Evolutionary conservation across 2,329 filamentous ascomycete species (phyloP).

Genomic region (Neofusicoccum sp.): DNA sequence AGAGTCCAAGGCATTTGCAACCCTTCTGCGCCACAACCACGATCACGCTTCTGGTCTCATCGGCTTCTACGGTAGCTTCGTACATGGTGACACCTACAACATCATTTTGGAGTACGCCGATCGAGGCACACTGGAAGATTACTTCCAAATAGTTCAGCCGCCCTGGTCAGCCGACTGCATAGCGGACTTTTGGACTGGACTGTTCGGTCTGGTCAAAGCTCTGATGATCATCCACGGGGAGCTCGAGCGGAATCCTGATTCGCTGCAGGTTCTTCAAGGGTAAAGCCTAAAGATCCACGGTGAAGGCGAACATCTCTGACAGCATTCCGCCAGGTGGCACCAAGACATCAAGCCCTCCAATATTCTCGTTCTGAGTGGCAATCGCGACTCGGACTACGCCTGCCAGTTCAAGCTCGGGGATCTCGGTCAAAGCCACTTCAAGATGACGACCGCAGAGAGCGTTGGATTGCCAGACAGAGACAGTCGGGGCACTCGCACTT

Average conservation of each 20-base stretch:
- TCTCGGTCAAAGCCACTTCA: conserved; percentile 38
- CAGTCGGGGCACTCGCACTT: conserved; percentile 38
- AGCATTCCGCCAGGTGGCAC: conserved; percentile 36
- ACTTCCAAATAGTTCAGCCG: conserved; percentile 29
- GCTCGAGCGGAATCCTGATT: no score
- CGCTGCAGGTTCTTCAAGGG: background rate
- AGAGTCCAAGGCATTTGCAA: conserved; percentile 24
- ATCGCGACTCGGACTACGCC: conserved; percentile 2
- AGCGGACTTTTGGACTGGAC: conserved; percentile 34
- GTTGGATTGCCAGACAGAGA: conserved; percentile 22
- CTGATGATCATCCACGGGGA: conserved; percentile 31
- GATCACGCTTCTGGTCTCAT: conserved; percentile 11
- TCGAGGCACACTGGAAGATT: conserved; percentile 35
- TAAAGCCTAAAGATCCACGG: background rate
- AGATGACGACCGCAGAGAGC: background rate
- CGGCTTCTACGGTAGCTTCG: conserved; percentile 28
- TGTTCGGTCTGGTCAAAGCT: conserved; percentile 33
- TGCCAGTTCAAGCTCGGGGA: conserved; percentile 44
- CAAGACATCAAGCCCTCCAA: conserved; percentile 50
- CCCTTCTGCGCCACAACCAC: conserved; percentile 1
- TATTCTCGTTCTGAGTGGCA: conserved; percentile 37
- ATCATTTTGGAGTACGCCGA: conserved; percentile 42
- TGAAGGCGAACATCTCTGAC: background rate
- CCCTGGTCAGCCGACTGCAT: conserved; percentile 31
- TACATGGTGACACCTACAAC: conserved; percentile 29